A percentile compares a stretch with the other conserved stretches of the same genome.
phyloP scores from a whole-genome alignment of 371 early-diverging fungal genomes.

The Mucor plumbeus region DNA sequence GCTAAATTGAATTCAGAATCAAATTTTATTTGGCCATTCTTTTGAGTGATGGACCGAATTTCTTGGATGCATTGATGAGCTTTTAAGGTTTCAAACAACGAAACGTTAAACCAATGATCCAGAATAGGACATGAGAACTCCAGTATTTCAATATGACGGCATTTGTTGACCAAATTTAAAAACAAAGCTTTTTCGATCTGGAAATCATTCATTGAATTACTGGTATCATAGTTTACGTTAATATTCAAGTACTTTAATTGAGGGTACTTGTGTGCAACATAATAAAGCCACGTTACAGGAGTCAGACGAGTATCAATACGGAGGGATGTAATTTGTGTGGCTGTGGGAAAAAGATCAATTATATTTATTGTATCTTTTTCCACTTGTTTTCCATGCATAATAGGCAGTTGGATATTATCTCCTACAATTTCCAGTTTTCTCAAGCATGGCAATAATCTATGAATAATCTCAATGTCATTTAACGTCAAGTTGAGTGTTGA shows the following conservation, averaged over 20 bases:
- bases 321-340: neutral
- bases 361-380: neutral
- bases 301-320: conserved; percentile 11
- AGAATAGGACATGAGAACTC: conserved; percentile 8
- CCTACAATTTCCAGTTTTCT: conserved; percentile 3
- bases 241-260: neutral
- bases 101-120: conserved; percentile 13
- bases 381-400: neutral
- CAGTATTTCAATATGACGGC: conserved; percentile 5
- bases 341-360: neutral
- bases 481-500: conserved; percentile 3
- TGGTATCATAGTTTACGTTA: neutral
- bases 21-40: conserved; percentile 8
- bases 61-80: neutral
- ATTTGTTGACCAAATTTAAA: conserved; percentile 2
- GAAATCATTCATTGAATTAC: neutral
- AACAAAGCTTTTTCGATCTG: neutral
- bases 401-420: conserved; percentile 16
- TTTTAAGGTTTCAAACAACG: conserved; percentile 14
- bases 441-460: conserved; percentile 4
- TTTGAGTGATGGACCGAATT: conserved; percentile 1
- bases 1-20: conserved; percentile 18
- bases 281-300: conserved; percentile 17
- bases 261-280: conserved; percentile 26
- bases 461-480: conserved; percentile 22